These are phyloP conservation scores for Thraustotheca clavata DNA, from an alignment of 352 stramenopile genomes.

Conservation along the genomic window DNA sequence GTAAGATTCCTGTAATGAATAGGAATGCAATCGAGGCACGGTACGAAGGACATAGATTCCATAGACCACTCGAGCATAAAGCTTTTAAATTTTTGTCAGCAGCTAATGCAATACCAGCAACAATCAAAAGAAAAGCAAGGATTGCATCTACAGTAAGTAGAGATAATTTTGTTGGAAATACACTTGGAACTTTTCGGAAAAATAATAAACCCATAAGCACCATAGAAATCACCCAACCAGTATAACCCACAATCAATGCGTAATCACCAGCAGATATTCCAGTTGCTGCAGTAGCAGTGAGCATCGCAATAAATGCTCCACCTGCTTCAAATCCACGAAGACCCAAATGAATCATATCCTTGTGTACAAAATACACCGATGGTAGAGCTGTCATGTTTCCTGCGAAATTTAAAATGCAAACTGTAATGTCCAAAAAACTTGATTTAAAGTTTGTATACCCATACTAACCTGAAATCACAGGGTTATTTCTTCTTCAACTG, in stretches of 20 bases:
- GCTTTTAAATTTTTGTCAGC: neutral
- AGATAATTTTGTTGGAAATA: neutral
- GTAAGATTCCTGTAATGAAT: neutral
- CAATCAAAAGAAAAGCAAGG: neutral
- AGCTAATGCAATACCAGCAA: constrained; percentile 2
- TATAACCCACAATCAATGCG: neutral
- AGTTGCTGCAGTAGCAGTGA: constrained; percentile 16
- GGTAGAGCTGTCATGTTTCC: neutral
- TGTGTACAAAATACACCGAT: neutral
- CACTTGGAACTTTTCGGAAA: neutral
- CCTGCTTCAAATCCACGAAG: neutral
- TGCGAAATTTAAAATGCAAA: neutral
- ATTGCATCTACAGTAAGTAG: neutral
- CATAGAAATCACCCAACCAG: neutral
- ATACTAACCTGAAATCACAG: too few relatives aligned
- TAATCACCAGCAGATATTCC: constrained; percentile 7
- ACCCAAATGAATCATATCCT: constrained; percentile 8
- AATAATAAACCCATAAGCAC: neutral
- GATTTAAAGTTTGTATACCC: too few relatives aligned
- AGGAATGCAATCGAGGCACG: constrained; percentile 4
- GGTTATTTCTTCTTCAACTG: too few relatives aligned
- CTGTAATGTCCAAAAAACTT: too few relatives aligned
- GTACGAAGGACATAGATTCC: neutral
- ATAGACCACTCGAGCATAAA: neutral
- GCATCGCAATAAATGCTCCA: constrained; percentile 2